Percentiles rank a stretch among this genome's conserved stretches.
phyloP scores from a whole-genome alignment of 108 stramenopile genomes.

The Epithemia pelagica region DNA sequence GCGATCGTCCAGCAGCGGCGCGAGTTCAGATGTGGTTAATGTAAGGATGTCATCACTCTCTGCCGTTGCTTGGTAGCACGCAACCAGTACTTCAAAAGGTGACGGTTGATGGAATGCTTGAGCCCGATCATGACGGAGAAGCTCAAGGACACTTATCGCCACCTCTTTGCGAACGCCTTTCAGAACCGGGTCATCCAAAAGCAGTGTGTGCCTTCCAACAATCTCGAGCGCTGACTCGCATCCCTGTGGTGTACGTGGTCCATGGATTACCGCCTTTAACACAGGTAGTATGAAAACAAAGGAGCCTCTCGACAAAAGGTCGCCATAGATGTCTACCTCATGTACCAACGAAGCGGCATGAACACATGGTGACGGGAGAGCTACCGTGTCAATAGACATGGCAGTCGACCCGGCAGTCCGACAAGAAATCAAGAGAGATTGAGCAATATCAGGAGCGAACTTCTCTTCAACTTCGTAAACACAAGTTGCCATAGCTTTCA shows the following conservation, averaged over 20 bases:
- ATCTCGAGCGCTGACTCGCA: conserved; percentile 76
- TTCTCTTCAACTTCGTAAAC: conserved; percentile 84
- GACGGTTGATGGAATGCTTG: conserved; percentile 77
- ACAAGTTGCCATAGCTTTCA: conserved; percentile 58
- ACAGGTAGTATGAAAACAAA: conserved; percentile 83
- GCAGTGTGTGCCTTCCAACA: conserved; percentile 58
- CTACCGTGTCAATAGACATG: conserved; percentile 11
- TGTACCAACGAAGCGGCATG: conserved; percentile 59
- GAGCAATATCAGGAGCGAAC: conserved; percentile 53
- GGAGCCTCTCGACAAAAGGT: conserved; percentile 66
- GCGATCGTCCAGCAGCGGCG: conserved; percentile 66
- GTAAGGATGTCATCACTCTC: conserved; percentile 21
- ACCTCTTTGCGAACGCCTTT: conserved; percentile 64
- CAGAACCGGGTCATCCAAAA: conserved; percentile 47
- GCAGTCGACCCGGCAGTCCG: conserved; percentile 6
- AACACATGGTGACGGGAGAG: conserved; percentile 74
- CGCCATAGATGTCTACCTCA: conserved; percentile 78
- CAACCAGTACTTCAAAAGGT: conserved; percentile 64
- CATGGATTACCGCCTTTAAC: conserved; percentile 62
- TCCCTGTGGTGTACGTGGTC: conserved; percentile 70
- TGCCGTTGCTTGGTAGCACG: conserved; percentile 42
- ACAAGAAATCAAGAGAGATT: conserved; percentile 54
- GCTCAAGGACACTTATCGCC: conserved; percentile 57
- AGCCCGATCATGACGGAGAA: conserved; percentile 72
- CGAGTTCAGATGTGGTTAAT: conserved; percentile 60